phyloP scores from a whole-genome alignment of 441 rosid genomes.

The Pelargonium exstipulatum region DNA sequence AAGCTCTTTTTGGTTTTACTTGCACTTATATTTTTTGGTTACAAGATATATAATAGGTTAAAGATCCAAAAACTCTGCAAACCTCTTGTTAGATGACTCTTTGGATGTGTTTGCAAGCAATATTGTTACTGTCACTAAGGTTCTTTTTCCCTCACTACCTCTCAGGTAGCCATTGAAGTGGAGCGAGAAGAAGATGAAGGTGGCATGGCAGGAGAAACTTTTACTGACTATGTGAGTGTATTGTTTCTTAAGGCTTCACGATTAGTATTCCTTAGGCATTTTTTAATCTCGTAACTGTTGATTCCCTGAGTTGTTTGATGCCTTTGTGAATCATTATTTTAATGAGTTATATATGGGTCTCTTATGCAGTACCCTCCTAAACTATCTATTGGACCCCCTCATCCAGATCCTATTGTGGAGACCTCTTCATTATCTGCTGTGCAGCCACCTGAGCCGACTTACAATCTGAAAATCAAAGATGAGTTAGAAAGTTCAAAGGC shows the following conservation, averaged over 20 bases:
- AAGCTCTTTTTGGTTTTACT: constrained; percentile 1
- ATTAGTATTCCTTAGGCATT: constrained; percentile 5
- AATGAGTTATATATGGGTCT: constrained; percentile 13
- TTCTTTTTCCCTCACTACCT: constrained; percentile 23
- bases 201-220: constrained; percentile 86
- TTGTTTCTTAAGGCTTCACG: constrained; percentile 14
- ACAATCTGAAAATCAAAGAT: constrained; percentile 67
- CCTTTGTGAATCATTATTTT: constrained; percentile 17
- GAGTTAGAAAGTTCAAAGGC: constrained; percentile 63
- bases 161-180: constrained; percentile 93
- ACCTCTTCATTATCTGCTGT: constrained; percentile 94
- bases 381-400: constrained; percentile 87
- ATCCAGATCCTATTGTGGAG: constrained; percentile 96
- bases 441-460: constrained; percentile 93
- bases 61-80: not conserved
- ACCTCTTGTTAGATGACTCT: not conserved
- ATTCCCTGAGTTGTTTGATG: constrained; percentile 22
- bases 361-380: constrained; percentile 77
- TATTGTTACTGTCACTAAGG: constrained; percentile 9
- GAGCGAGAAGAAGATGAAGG: constrained; percentile 99
- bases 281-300: not conserved
- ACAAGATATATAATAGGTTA: not conserved
- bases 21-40: not conserved
- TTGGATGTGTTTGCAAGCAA: not conserved
- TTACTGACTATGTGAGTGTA: constrained; percentile 83